Conservation (phyloP, 495 filamentous ascomycete species). For the Tuber calosporum region DNA sequence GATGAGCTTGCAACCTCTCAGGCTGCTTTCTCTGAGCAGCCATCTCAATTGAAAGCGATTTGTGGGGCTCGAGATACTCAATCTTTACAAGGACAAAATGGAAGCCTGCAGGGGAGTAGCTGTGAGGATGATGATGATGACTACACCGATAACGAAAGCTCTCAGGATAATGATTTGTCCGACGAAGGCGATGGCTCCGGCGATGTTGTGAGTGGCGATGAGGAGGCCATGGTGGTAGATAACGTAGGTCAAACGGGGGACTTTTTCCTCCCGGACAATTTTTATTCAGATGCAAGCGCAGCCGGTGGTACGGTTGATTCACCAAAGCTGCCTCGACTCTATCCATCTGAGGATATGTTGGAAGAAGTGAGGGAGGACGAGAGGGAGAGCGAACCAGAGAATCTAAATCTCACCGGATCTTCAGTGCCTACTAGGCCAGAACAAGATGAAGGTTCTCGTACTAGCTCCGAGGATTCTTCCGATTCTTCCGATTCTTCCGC, state of each 20-base stretch:
- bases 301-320: conserved; percentile 9
- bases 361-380: background rate
- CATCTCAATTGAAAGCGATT: background rate
- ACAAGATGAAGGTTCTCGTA: background rate
- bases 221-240: conserved; percentile 39
- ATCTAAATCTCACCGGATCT: background rate
- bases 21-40: background rate
- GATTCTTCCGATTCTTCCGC: background rate
- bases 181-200: conserved; percentile 29
- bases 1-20: conserved; percentile 8
- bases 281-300: conserved; percentile 8
- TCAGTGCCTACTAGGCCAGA: background rate
- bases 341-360: conserved; percentile 6
- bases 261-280: background rate
- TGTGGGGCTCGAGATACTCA: conserved; percentile 1
- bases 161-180: conserved; percentile 42
- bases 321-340: conserved; percentile 5
- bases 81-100: conserved; percentile 3
- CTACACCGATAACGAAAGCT: conserved; percentile 26
- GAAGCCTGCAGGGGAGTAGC: conserved; percentile 41
- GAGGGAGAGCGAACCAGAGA: conserved; percentile 11
- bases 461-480: background rate
- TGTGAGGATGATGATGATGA: conserved; percentile 41
- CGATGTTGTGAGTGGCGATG: conserved; percentile 35
- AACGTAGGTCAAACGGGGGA: background rate